These are phyloP conservation scores for Apiotrichum veenhuisii DNA, from an alignment of 1,284 basidiomycete species.

Conservation along the genomic window DNA sequence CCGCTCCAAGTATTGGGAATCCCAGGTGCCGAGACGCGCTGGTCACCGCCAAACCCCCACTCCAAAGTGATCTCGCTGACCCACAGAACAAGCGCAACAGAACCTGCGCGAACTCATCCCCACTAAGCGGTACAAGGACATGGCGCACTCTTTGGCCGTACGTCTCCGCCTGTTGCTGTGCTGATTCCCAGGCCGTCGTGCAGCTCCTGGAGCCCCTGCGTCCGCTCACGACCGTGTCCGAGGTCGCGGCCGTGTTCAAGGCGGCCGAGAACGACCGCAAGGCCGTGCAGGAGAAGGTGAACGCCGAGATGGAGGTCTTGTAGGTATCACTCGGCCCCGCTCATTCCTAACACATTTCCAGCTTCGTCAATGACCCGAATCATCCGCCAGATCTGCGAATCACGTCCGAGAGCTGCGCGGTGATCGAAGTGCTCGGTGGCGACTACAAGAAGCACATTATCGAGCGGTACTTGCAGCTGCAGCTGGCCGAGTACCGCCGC, in stretches of 20 bases:
- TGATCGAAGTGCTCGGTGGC: conserved; percentile 77
- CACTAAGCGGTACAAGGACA: conserved; percentile 74
- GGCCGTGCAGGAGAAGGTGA: conserved; percentile 69
- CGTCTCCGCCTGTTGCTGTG: background rate
- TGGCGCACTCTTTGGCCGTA: conserved; percentile 66
- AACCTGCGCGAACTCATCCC: conserved; percentile 75
- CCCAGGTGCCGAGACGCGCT: no score
- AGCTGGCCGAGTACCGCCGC: conserved; percentile 92
- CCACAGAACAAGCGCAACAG: conserved; percentile 69
- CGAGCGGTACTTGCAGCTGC: conserved; percentile 83
- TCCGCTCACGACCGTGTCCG: conserved; percentile 66
- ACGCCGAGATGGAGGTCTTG: conserved; percentile 86
- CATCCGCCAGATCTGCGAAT: conserved; percentile 62
- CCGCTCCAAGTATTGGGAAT: no score
- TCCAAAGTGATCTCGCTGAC: no score
- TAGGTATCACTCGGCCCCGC: no score
- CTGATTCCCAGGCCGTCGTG: conserved; percentile 66
- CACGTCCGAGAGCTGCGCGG: conserved; percentile 73
- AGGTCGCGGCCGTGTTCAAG: conserved; percentile 70
- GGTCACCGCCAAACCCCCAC: no score
- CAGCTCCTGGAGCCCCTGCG: conserved; percentile 76
- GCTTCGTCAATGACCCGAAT: conserved; percentile 72
- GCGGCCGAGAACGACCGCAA: conserved; percentile 75
- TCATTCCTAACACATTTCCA: no score
- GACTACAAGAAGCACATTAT: conserved; percentile 71